Evolutionary conservation across 805 yeast genomes (phyloP).

Genomic region (Metschnikowia continentalis): DNA sequence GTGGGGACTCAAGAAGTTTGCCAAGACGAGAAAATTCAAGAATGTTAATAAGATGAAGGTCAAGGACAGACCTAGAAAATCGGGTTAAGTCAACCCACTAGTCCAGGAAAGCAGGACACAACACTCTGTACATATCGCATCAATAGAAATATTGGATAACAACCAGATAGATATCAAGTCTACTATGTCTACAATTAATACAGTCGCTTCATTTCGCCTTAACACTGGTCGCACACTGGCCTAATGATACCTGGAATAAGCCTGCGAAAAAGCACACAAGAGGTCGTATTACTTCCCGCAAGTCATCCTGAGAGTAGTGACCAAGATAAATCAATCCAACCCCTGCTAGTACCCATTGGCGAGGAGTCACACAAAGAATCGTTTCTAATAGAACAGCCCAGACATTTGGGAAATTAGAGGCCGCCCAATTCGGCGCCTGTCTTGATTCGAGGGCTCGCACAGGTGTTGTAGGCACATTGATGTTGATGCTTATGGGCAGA

Average conservation of each 20-base stretch:
- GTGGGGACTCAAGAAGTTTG: slow-evolving; percentile 95
- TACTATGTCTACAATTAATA: not conserved
- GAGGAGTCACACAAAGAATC: not conserved
- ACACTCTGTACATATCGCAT: slow-evolving; percentile 1
- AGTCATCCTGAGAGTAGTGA: not conserved
- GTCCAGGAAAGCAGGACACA: not conserved
- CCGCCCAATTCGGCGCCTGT: not conserved
- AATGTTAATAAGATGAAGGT: slow-evolving; percentile 79
- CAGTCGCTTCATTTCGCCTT: not conserved
- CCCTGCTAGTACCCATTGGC: slow-evolving; percentile 2
- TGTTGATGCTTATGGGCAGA: slow-evolving; percentile 7
- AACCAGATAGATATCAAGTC: not conserved
- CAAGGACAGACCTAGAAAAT: slow-evolving; percentile 78
- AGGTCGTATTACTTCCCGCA: not conserved
- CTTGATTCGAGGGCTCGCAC: not conserved
- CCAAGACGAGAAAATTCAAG: slow-evolving; percentile 90
- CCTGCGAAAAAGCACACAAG: not conserved
- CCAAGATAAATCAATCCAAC: slow-evolving; percentile 1
- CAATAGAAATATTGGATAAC: not conserved
- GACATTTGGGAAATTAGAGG: not conserved
- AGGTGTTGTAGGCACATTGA: slow-evolving; percentile 4
- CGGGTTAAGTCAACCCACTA: not conserved
- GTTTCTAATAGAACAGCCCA: not conserved
- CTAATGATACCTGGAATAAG: not conserved
- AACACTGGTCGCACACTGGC: not conserved